Evolutionary conservation across 495 filamentous ascomycete genomes (phyloP), one percentile per base, ranked within the genome.

Genomic region (Penicillium fimorum): DNA sequence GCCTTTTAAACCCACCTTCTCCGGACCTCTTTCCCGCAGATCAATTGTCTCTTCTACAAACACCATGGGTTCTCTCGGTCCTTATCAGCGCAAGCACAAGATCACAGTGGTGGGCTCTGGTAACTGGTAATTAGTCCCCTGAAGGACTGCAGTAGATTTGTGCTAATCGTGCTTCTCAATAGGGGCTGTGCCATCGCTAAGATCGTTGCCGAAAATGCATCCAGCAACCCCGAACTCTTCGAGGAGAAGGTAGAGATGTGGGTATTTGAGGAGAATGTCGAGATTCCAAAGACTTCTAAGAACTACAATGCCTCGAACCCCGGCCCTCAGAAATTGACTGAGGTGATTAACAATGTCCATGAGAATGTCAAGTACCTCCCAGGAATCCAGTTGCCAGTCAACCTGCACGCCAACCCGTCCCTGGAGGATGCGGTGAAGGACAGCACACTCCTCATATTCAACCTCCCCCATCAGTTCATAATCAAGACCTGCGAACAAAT

Each of bases 311-410:
- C 82, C 46, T 69, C 74, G 29, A 79, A 76, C 56, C 79, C 82
- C 54, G 76, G 83, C 46, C 83, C 86, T 3, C 89, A 91, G 68
- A 96, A 96, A 69, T 84, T 99, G 67, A 95, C 93, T 9, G 73
- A 83, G 12, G 72, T 99, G 56, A 94, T 99, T 85, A 99, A 99
- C 77, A 79, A 79, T 25, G 75, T 86, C 61, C 91, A 99, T 72
- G 95, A 99, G 78, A 99, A 99, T 69, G 79, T 96, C 74, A 99
- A 97, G 69, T 99, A 99, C 75, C 89, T 99, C 1, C 88, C 92
- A 37, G 81, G 81, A 54, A 88, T 99, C 66, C 63, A 78, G 37
- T 83, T 99, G n/a, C 95, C 95, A 0, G 61, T 74, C 48, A 97
- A 97, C 72, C 69, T 99, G 50, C 78, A 92, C 61, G 95, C 95